Evolutionary conservation across 805 yeast species (phyloP), one percentile per base, ranked within the genome.

Genomic region (Candida anglica): DNA sequence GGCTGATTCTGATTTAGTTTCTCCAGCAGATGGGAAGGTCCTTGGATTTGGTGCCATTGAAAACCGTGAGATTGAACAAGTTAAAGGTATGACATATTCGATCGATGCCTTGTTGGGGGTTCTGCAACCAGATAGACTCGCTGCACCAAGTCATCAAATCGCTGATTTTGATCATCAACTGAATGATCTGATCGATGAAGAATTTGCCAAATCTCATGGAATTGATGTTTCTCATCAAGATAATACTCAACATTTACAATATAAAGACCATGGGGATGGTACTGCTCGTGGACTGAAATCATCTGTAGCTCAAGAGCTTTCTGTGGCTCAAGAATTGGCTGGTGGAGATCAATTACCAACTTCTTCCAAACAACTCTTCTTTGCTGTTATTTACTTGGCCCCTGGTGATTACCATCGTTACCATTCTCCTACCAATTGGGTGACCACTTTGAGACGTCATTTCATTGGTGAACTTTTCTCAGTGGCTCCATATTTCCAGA

Each of bases 391-490:
- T 14, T 93, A 93, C 55, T 69, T 93, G 34, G 96, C 98, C 0
- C 99, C 99, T 0, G 99, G 99, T 25, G 98, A 93, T 56, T 93
- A 93, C 60, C 99, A 93, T 60, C 81, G 95, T 42, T 93, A 82
- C 64, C 99, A 93, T 57, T 86, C 98, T 8, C 98, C 99, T 3
- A 76, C 87, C 2, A 82, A 85, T 54, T 93, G 99, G 99, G 97
- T 93, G 15, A 80, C 94, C 30, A 86, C 93, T 13, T 58, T 86
- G 34, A 80, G 99, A 53, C 82, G 98, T 42, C 97, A 93, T 62
- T 93, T 91, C 54, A 85, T 89, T 19, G 99, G 99, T 16, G 96
- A 93, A 58, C 71, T 93, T 30, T 93, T 81, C 60, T 84, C 95
- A 8, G 99, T 93, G 10, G 95, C 98, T 0, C 99, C 99, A 6